Conservation (phyloP, 495 filamentous ascomycete species). For the Aspergillus diversus region DNA sequence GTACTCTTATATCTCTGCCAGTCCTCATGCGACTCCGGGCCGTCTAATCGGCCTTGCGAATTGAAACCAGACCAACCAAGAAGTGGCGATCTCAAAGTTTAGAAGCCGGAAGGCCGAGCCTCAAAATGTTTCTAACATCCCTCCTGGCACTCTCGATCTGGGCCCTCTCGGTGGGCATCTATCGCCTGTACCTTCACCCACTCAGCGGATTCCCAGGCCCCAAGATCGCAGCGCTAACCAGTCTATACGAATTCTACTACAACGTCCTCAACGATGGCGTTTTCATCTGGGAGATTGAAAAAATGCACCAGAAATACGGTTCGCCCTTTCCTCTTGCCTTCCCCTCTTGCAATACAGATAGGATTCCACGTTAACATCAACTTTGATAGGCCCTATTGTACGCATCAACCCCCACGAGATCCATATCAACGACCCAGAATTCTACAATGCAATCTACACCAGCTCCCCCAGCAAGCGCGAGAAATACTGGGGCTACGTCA, state of each 20-base stretch:
- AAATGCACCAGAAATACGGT: conserved; percentile 55
- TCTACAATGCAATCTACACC: conserved; percentile 39
- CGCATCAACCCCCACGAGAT: conserved; percentile 57
- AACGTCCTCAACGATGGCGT: conserved; percentile 43
- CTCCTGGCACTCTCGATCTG: neutral
- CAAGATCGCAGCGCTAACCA: conserved; percentile 49
- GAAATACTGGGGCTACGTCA: conserved; percentile 22
- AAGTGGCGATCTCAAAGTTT: too few relatives aligned
- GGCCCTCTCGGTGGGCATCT: conserved; percentile 15
- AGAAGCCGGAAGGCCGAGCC: too few relatives aligned
- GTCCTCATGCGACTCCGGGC: too few relatives aligned
- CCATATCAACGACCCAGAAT: conserved; percentile 40
- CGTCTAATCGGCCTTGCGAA: too few relatives aligned
- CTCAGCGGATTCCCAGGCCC: conserved; percentile 51
- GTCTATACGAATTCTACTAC: conserved; percentile 55
- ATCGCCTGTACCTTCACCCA: conserved; percentile 56
- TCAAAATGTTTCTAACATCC: too few relatives aligned
- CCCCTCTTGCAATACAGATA: too few relatives aligned
- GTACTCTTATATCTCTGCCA: too few relatives aligned
- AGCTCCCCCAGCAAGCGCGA: conserved; percentile 16
- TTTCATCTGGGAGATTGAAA: conserved; percentile 47
- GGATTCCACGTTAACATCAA: too few relatives aligned
- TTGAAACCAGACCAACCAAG: too few relatives aligned
- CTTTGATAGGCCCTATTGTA: conserved; percentile 60
- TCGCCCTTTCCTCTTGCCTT: neutral